Conservation (phyloP, 2,329 filamentous ascomycete genomes). For the Leptographium flavum region DNA sequence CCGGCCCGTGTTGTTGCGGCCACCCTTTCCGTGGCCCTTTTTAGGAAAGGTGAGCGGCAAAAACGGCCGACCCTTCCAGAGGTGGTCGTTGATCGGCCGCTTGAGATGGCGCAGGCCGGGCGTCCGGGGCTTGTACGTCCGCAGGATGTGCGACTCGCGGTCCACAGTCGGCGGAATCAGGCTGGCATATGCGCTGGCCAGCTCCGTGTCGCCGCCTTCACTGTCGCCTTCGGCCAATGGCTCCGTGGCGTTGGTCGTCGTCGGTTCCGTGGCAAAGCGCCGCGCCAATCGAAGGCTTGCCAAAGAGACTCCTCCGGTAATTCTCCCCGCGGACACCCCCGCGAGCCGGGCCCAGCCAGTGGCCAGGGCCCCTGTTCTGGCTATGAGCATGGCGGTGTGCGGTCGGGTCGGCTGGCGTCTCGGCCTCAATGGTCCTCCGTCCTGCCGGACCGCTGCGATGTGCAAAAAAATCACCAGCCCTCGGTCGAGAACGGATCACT, state of each 20-base stretch:
- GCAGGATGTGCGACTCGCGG: conserved; percentile 37
- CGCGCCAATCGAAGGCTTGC: conserved; percentile 8
- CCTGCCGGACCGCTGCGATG: not conserved
- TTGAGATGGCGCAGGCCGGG: conserved; percentile 85
- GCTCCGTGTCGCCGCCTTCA: too few species aligned
- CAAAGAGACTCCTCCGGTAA: too few species aligned
- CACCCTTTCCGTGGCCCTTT: conserved; percentile 84
- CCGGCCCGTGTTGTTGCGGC: conserved; percentile 73
- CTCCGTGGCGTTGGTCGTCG: too few species aligned
- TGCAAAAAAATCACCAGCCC: not conserved
- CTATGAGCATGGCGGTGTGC: conserved; percentile 43
- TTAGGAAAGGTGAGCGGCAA: conserved; percentile 78
- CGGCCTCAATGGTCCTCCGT: not conserved
- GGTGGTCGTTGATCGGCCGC: conserved; percentile 85
- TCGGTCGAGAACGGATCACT: not conserved
- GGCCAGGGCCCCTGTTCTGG: conserved; percentile 40
- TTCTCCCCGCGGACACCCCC: conserved; percentile 1
- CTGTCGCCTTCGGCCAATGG: too few species aligned
- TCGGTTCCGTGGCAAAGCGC: conserved; percentile 12
- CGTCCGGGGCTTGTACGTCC: conserved; percentile 86
- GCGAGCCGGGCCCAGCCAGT: conserved; percentile 13
- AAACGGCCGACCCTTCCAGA: conserved; percentile 86
- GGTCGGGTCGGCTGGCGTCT: not conserved
- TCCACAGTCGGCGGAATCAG: conserved; percentile 6
- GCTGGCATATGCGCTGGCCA: not conserved